Base-by-base conservation (phyloP, 257 asterid genomes). In the Schizonepeta tenuifolia region DNA sequence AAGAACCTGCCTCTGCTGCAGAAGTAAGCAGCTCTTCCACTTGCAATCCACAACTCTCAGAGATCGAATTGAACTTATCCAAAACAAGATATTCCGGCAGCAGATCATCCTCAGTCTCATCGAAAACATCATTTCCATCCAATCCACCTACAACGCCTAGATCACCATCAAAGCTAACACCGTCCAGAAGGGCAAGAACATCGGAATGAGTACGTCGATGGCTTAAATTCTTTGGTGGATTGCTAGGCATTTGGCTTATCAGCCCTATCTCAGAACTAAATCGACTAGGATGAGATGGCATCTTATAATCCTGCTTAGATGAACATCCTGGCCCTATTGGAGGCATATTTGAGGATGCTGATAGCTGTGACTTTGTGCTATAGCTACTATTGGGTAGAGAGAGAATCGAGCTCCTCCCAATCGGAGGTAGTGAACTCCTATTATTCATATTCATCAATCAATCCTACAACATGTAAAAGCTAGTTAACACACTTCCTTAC, bases 141-240 rank as follows among this genome's bases (percentile, higher is more conserved):
- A 83, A 81, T 69, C 90, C 96, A 13, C 96, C 96, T 41, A 89
- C 91, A 71, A 86, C 86, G 18, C 96, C 96, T 46, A 91, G 88
- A 77, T 89, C 95, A 33, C 88, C 81, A 46, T 91, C 96, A 36
- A 91, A 91, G 89, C 95, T 89, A 62, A 89, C 82, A 46, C 88
- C 96, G 72, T 89, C 93, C 0, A 96, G 95, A 44, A 91, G 96
- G 74, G 96, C 83, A 36, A 87, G 83, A 79, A 88, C 85, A 83
- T 91, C 97, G 0, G 97, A 91, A 73, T 86, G 97, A 28, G 92
- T 93, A 12, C 97, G 95, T 51, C 97, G 73, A 51, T 91, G 97
- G 33, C 96, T 86, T 76, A 80, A 58, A 67, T 78, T 86, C 81
- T 82, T 87, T 9, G 87, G 86, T 21, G 93, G 93, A 76, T 87